Evolutionary conservation across 2,329 filamentous ascomycete species (phyloP), one percentile per base, ranked within the genome.

Genomic region (Xenosphaeropsis pyriputrescens): DNA sequence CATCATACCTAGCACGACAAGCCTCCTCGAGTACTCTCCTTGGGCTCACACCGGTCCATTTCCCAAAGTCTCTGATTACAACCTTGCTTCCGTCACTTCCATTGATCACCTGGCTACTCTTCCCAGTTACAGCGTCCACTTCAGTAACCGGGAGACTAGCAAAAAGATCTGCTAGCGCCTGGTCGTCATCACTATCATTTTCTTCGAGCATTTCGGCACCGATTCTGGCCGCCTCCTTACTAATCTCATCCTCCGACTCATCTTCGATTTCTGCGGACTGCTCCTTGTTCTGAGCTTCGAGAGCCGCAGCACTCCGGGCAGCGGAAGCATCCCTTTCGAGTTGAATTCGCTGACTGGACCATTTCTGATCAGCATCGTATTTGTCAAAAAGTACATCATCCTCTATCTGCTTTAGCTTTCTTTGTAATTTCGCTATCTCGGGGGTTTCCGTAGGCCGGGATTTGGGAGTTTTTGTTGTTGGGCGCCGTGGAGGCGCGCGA

Each of bases 41-140:
- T 13, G 89, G 88, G 47, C 65, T 82, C 19, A 93, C 59, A 6
- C 89, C 88, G 12, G 72, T 72, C 64, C 76, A 78, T 55, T 85
- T 85, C 2, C 85, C 86, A 65, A 96, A 95, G 50, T 95, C 81
- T 32, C 83, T 69, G 35, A 93, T 69, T 1, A 64, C 68, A 4
- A 85, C 58, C 40, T 69, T 75, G 5, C 62, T 54, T 2, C 73
- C 68, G 45, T 71, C 57, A 39, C 61, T 47, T 34, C 64, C 60
- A 49, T 67, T 73, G 32, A 75, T 61, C 31, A 70, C 67, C 0
- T 65, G 77, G 29, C 58, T 65, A 2, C 65, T 67, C 51, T 75
- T 70, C n/a, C 74, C 74, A 7, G 70, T 74, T 5, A 54, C 47
- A 4, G 66, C 62, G 47, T 79, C 72, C 5, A 74, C 63, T 49